A percentile compares a stretch with the other conserved stretches of the same genome.
Evolutionary conservation across 1,284 basidiomycete species (phyloP).

Genomic region (Ustilago cynodontis): DNA sequence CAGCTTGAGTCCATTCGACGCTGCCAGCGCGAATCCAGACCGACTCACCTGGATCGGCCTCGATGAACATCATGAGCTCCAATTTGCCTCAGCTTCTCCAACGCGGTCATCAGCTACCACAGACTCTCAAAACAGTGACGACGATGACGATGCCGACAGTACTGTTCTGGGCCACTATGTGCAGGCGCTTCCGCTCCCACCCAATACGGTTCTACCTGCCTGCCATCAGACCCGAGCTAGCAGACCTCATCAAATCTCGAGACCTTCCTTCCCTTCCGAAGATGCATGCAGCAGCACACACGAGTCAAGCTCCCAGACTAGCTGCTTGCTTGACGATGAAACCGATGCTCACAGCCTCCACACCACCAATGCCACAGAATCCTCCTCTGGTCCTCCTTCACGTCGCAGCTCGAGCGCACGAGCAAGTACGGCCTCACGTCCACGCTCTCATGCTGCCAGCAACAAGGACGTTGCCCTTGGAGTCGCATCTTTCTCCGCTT

Average conservation of each 20-base stretch:
- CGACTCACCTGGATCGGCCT: conserved; percentile 38
- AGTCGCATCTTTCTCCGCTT: not conserved
- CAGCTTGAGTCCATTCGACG: not conserved
- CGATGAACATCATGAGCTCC: conserved; percentile 4
- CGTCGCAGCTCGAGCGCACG: conserved; percentile 5
- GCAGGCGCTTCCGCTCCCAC: conserved; percentile 21
- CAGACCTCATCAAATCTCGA: not conserved
- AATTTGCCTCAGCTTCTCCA: not conserved
- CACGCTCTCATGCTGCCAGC: not conserved
- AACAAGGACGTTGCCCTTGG: not conserved
- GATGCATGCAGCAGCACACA: conserved; percentile 23
- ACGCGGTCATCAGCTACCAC: not conserved
- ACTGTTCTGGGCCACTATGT: conserved; percentile 35
- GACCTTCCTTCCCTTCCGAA: conserved; percentile 17
- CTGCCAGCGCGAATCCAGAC: not conserved
- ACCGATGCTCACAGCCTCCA: conserved; percentile 24
- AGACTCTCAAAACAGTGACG: conserved; percentile 11
- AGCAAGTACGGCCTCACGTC: conserved; percentile 10
- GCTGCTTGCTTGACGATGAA: conserved; percentile 23
- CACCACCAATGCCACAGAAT: conserved; percentile 17
- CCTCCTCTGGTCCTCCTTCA: conserved; percentile 17
- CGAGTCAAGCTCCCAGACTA: conserved; percentile 14
- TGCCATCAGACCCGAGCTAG: not conserved
- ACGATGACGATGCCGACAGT: conserved; percentile 39
- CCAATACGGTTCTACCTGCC: not conserved